Base-by-base conservation (phyloP, 805 yeast genomes). In the Metschnikowia lachancei region DNA sequence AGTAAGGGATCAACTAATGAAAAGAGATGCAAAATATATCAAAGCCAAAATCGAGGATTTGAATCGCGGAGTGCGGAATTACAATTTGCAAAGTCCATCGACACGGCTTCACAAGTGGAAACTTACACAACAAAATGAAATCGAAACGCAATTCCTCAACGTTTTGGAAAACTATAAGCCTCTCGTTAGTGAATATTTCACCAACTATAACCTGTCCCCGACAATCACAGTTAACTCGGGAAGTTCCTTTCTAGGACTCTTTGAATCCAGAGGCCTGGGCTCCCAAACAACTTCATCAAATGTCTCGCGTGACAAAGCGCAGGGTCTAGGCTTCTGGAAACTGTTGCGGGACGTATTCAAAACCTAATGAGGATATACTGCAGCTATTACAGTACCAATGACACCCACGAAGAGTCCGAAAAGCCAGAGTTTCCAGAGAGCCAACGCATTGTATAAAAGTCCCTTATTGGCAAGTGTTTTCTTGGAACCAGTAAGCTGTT, bases 51-150 rank as follows among this genome's bases (percentile, higher is more conserved):
- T 51, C 14, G 41, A 30, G 14, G 51, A 45, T 10, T 39, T 54
- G 33, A 54, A 54, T 18, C 46, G 45, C 11, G 55, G 51, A 4
- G 61, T 71, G 28, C 50, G 75, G 31, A 55, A 55, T 43, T 72
- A 70, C 49, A 72, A 72, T 43, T 56, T 72, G 36, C 74, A 68
- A 48, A 59, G 67, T 13, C 77, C 77, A 1, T 63, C 73, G 3
- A 43, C 60, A 7, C 61, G 53, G 20, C 55, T 70, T 11, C 77
- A 72, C 52, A 72, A 70, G 45, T 55, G 70, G 56, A 72, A 72
- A 52, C 49, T 72, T 33, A 40, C 53, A 3, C 45, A 54, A 11
- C 62, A 58, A 6, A 52, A 46, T 3, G 77, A 72, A 53, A 22
- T 70, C 1, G 39, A 46, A 10, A 45, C 39, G 4, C 59, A 59